Conservation (phyloP, 495 filamentous ascomycete genomes). For the Terfezia boudieri region DNA sequence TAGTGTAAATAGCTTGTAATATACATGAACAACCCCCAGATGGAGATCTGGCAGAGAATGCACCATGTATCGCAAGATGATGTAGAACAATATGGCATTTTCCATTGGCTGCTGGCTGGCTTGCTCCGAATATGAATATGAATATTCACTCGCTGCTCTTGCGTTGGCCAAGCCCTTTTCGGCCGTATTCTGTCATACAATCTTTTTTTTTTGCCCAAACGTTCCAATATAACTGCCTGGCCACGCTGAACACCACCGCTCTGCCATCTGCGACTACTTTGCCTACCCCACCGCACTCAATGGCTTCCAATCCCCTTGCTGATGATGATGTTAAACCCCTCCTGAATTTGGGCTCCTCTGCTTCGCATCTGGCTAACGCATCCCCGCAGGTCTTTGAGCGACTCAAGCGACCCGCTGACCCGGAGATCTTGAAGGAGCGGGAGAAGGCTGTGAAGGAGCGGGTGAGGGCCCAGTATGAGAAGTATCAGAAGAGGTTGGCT, state of each 20-base stretch:
- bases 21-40: too few species aligned
- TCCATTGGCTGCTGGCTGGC: too few species aligned
- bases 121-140: too few species aligned
- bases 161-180: too few species aligned
- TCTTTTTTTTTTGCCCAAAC: too few species aligned
- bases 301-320: conserved; percentile 26
- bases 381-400: conserved; percentile 37
- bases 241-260: not conserved
- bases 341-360: conserved; percentile 44
- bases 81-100: too few species aligned
- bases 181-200: too few species aligned
- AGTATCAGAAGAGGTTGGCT: conserved; percentile 37
- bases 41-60: too few species aligned
- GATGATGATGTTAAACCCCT: conserved; percentile 26
- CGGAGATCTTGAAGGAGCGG: conserved; percentile 36
- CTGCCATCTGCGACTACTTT: not conserved
- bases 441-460: conserved; percentile 39
- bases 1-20: too few species aligned
- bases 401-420: conserved; percentile 38
- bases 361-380: conserved; percentile 17
- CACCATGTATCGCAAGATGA: too few species aligned
- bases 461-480: conserved; percentile 40
- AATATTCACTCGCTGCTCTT: too few species aligned
- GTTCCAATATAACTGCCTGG: too few species aligned
- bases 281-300: conserved; percentile 12